phyloP scores from a whole-genome alignment of 345 rosid species.

The Gossypium bickii region DNA sequence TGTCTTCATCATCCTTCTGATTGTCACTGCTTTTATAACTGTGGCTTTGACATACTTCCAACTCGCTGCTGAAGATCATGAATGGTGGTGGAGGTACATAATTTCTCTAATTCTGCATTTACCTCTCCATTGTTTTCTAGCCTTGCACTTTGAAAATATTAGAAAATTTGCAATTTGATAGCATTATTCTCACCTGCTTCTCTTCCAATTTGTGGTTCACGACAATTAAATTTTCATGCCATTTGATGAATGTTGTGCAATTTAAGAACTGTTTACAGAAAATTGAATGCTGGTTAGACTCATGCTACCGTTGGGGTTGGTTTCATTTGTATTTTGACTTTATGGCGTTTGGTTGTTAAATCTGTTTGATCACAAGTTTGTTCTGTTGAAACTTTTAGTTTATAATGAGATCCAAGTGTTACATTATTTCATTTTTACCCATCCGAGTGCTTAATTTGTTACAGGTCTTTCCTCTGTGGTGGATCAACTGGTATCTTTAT shows the following conservation, averaged over 20 bases:
- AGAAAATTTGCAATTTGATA: not conserved
- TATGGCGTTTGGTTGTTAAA: not conserved
- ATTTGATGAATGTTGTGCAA: not conserved
- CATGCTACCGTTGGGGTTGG: not conserved
- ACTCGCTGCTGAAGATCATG: slow-evolving; percentile 91
- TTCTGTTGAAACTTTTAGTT: not conserved
- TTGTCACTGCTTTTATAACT: slow-evolving; percentile 86
- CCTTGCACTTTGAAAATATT: not conserved
- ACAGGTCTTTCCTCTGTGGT: slow-evolving; percentile 76
- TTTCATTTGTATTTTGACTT: not conserved
- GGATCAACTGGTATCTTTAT: slow-evolving; percentile 73
- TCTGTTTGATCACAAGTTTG: not conserved
- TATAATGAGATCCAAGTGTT: not conserved
- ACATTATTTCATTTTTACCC: not conserved
- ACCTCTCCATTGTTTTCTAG: not conserved
- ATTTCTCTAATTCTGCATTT: not conserved
- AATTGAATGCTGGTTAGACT: not conserved
- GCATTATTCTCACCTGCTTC: not conserved
- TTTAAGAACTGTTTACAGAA: not conserved
- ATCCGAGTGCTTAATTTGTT: slow-evolving; percentile 5
- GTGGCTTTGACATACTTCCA: slow-evolving; percentile 91
- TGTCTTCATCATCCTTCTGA: slow-evolving; percentile 72
- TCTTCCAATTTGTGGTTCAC: not conserved
- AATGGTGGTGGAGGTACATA: slow-evolving; percentile 88
- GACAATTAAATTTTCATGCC: not conserved